These are phyloP conservation scores for Cadophora sp. DNA, from an alignment of 2,329 filamentous ascomycete species.

Conservation along the genomic window DNA sequence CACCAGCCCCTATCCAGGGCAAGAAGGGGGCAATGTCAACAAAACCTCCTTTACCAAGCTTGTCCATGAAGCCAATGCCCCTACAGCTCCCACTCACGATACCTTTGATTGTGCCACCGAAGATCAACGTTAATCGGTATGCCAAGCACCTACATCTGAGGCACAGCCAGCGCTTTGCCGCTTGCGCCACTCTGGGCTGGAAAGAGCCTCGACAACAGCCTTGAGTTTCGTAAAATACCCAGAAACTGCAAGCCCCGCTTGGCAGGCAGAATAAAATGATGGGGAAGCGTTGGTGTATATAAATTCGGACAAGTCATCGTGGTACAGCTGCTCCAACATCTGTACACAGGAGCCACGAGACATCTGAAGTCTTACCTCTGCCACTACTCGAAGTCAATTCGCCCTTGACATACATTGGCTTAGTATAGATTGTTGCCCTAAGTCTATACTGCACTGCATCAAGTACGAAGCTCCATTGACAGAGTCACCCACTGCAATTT, in stretches of 20 bases:
- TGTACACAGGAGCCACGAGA: background rate
- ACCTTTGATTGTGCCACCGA: background rate
- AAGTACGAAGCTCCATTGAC: background rate
- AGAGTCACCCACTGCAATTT: background rate
- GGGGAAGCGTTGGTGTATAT: constrained; percentile 3
- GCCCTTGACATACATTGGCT: background rate
- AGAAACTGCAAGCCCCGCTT: constrained; percentile 13
- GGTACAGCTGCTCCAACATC: background rate
- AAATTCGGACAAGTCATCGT: background rate
- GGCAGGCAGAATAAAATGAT: background rate
- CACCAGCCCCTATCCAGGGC: no score
- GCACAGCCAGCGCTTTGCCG: background rate
- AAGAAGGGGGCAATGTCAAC: no score
- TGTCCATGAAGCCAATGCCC: background rate
- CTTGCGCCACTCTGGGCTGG: background rate
- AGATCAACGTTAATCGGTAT: background rate
- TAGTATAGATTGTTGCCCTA: background rate
- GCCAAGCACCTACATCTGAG: background rate
- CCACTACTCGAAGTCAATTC: background rate
- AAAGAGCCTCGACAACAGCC: constrained; percentile 8
- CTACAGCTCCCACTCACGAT: background rate
- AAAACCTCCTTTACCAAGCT: background rate
- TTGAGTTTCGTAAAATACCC: constrained; percentile 1
- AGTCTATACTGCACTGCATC: background rate
- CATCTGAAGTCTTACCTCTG: background rate